Conservation (phyloP, 345 rosid species). For the Eucalyptus albens region DNA sequence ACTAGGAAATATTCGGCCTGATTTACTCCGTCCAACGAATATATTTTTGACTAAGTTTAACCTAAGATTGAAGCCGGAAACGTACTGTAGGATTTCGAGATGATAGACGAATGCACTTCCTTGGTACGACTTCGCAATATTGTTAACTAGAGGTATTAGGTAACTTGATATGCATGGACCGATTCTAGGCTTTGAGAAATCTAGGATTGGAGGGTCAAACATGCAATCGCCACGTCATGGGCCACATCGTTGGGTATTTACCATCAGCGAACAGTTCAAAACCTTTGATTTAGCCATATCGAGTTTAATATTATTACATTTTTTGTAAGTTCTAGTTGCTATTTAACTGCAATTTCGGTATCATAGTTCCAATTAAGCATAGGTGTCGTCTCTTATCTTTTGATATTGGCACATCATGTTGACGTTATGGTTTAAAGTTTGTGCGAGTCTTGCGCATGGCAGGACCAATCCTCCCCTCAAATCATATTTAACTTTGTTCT, state of each 20-base stretch:
- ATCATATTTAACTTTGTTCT: background rate
- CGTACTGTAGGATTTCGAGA: background rate
- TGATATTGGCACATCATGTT: background rate
- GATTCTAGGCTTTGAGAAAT: background rate
- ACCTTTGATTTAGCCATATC: background rate
- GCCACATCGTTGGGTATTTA: background rate
- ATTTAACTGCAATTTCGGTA: background rate
- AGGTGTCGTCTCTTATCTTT: background rate
- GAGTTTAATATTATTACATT: background rate
- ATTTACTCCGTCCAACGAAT: background rate
- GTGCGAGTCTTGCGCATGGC: background rate
- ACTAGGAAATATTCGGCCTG: background rate
- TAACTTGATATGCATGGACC: background rate
- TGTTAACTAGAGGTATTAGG: background rate
- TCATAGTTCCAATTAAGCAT: background rate
- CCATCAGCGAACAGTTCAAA: background rate
- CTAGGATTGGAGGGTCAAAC: background rate
- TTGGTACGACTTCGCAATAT: background rate
- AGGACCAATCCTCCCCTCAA: background rate
- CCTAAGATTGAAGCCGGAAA: background rate
- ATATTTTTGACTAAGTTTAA: background rate
- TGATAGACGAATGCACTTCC: background rate
- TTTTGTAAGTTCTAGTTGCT: background rate
- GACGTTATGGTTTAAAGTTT: background rate
- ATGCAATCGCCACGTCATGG: background rate